These are phyloP conservation scores for Carallia pectinifolia DNA, from an alignment of 345 rosid genomes.

Conservation along the genomic window DNA sequence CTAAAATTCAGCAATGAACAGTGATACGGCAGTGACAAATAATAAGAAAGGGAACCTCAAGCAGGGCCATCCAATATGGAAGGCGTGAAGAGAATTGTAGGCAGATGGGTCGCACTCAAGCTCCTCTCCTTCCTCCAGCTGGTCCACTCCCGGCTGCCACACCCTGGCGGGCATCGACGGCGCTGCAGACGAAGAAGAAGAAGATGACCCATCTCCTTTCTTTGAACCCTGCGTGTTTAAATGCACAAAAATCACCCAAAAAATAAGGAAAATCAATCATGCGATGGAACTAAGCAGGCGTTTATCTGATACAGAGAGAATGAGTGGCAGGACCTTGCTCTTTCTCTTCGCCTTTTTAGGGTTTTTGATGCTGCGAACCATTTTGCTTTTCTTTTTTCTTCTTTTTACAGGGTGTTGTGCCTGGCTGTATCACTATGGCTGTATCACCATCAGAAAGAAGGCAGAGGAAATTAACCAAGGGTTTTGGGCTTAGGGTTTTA, in stretches of 20 bases:
- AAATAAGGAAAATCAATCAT: not conserved
- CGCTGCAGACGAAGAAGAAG: conserved; percentile 40
- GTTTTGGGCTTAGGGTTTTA: not conserved
- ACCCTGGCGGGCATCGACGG: conserved; percentile 69
- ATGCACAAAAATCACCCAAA: not conserved
- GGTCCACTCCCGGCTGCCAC: conserved; percentile 98
- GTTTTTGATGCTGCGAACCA: conserved; percentile 69
- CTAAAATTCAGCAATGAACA: too few relatives aligned
- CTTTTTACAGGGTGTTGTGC: not conserved
- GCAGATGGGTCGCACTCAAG: conserved; percentile 93
- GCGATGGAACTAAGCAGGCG: not conserved
- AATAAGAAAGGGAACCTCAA: conserved; percentile 51
- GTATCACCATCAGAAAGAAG: not conserved
- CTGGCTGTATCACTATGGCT: too few relatives aligned
- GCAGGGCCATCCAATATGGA: conserved; percentile 95
- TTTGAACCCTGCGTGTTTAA: conserved; percentile 37
- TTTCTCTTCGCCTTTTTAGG: conserved; percentile 80
- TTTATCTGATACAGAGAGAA: not conserved
- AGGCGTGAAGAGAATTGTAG: conserved; percentile 84
- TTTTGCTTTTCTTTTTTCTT: conserved; percentile 11
- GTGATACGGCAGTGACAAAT: too few relatives aligned
- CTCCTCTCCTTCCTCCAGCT: conserved; percentile 91
- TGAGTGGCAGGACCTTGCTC: conserved; percentile 47
- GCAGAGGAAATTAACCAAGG: not conserved
- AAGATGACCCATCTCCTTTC: conserved; percentile 56